A percentile compares a stretch with the other conserved stretches of the same genome.
Evolutionary conservation across 2,329 filamentous ascomycete genomes (phyloP).

Genomic region (Ophiostoma australiae): DNA sequence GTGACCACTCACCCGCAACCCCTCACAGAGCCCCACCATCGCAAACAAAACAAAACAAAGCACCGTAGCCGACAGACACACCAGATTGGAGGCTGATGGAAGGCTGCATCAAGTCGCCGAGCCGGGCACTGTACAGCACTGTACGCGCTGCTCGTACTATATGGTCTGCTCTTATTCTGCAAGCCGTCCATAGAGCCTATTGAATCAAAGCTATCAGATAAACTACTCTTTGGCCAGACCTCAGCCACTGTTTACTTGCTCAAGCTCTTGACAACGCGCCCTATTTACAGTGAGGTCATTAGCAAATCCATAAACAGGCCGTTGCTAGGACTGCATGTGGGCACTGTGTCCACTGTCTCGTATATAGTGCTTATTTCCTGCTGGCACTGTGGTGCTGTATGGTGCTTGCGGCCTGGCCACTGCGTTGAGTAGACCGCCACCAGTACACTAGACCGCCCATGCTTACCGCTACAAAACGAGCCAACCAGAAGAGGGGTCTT

Average conservation of each 20-base stretch:
- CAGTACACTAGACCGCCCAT: not conserved
- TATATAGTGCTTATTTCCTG: not conserved
- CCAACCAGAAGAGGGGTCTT: not conserved
- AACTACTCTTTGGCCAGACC: not conserved
- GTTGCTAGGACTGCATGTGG: not conserved
- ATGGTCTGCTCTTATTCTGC: not conserved
- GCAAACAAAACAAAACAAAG: slow-evolving; percentile 27
- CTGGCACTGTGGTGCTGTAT: not conserved
- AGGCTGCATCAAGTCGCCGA: not conserved
- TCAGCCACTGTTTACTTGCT: not conserved
- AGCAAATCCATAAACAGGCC: not conserved
- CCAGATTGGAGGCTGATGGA: not conserved
- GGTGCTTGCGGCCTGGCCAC: not conserved
- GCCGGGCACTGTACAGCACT: slow-evolving; percentile 1
- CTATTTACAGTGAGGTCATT: not conserved
- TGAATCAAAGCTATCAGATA: too few species aligned
- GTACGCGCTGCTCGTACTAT: not conserved
- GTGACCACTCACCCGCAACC: slow-evolving; percentile 14
- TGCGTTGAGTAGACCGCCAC: not conserved
- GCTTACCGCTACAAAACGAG: not conserved
- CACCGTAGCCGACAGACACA: not conserved
- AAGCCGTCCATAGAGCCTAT: too few species aligned
- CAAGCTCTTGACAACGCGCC: not conserved
- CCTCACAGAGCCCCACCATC: slow-evolving; percentile 24
- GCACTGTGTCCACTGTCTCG: not conserved